Evolutionary conservation across 2,329 filamentous ascomycete species (phyloP).

Genomic region (Zalaria obscura): DNA sequence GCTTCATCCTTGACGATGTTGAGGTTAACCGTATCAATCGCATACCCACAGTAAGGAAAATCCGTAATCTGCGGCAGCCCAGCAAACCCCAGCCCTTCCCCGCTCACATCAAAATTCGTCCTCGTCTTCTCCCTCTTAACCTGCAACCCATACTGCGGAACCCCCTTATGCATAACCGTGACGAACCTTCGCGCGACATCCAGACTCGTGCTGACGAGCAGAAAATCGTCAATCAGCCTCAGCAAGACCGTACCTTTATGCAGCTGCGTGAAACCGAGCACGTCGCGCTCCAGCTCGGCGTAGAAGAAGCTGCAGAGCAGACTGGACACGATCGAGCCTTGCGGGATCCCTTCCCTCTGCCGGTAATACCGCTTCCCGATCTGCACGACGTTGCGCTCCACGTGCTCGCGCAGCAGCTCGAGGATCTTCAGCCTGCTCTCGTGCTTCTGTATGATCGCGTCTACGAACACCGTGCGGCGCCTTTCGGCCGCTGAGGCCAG

Average conservation of each 20-base stretch:
- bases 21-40: constrained; percentile 61
- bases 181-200: constrained; percentile 59
- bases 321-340: constrained; percentile 79
- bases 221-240: constrained; percentile 81
- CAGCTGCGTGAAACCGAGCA: constrained; percentile 51
- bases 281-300: constrained; percentile 61
- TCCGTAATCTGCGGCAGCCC: constrained; percentile 23
- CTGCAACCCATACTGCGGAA: constrained; percentile 65
- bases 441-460: constrained; percentile 45
- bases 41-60: constrained; percentile 85
- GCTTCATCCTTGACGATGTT: constrained; percentile 58
- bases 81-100: constrained; percentile 40
- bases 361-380: constrained; percentile 80
- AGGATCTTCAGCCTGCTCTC: constrained; percentile 48
- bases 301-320: constrained; percentile 94
- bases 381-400: constrained; percentile 74
- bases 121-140: constrained; percentile 70
- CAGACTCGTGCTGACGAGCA: constrained; percentile 64
- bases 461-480: constrained; percentile 65
- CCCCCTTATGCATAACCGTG: constrained; percentile 62
- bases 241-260: constrained; percentile 49
- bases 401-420: constrained; percentile 60
- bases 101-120: constrained; percentile 60
- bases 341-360: constrained; percentile 80
- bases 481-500: constrained; percentile 7